Conservation (phyloP, 495 filamentous ascomycete genomes). For the Amniculicola lignicola region DNA sequence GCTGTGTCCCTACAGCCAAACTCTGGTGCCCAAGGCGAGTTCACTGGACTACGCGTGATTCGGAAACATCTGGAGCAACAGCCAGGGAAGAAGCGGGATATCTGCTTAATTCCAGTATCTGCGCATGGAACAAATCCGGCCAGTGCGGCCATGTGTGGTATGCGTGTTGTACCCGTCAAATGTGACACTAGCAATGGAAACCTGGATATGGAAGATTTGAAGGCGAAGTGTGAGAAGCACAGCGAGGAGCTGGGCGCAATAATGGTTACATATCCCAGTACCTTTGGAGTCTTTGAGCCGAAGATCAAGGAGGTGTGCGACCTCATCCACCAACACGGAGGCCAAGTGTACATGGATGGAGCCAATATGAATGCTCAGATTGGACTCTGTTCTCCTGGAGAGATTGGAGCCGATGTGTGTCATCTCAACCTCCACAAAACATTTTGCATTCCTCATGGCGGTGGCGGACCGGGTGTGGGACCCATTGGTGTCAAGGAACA, state of each 20-base stretch:
- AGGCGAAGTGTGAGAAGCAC: conserved; percentile 84
- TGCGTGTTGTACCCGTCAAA: conserved; percentile 93
- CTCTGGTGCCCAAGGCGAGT: conserved; percentile 95
- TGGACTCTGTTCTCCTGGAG: conserved; percentile 91
- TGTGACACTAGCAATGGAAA: conserved; percentile 87
- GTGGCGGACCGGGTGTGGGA: conserved; percentile 91
- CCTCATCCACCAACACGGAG: conserved; percentile 82
- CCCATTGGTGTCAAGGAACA: conserved; percentile 90
- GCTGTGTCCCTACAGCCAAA: conserved; percentile 91
- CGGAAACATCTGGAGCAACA: conserved; percentile 76
- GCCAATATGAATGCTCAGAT: conserved; percentile 99
- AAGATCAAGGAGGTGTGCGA: conserved; percentile 81
- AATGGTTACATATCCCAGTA: conserved; percentile 98
- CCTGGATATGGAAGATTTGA: conserved; percentile 81
- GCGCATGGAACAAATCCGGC: conserved; percentile 98
- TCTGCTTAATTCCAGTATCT: conserved; percentile 94
- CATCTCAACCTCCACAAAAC: conserved; percentile 99
- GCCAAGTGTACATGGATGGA: conserved; percentile 98
- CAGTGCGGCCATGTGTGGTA: conserved; percentile 94
- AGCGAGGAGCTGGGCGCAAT: conserved; percentile 84
- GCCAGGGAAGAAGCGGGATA: conserved; percentile 67
- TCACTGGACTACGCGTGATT: conserved; percentile 89
- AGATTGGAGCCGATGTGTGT: conserved; percentile 97
- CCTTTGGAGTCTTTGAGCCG: conserved; percentile 94
- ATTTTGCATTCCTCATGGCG: conserved; percentile 98